A percentile compares a stretch with the other conserved stretches of the same genome.
phyloP scores from a whole-genome alignment of 2,329 filamentous ascomycete species.

The Sarocladium strictum region DNA sequence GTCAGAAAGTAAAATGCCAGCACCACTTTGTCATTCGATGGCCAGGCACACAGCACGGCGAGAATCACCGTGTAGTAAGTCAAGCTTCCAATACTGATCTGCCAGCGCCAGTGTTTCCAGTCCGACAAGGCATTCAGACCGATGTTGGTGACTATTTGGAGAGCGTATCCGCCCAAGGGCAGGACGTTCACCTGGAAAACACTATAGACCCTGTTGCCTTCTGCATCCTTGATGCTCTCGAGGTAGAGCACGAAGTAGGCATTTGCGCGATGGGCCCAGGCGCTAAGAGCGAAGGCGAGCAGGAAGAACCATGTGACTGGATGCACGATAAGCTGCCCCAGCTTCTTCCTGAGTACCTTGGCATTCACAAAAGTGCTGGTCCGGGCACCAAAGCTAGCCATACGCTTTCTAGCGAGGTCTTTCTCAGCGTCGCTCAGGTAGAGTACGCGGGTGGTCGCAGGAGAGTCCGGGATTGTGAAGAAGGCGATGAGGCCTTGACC shows the following conservation, averaged over 20 bases:
- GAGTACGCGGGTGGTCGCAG: conserved; percentile 22
- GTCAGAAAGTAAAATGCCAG: conserved; percentile 31
- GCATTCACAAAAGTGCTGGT: conserved; percentile 22
- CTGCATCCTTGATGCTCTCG: conserved; percentile 20
- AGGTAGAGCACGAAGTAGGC: conserved; percentile 28
- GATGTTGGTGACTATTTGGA: conserved; percentile 29
- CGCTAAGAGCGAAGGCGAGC: conserved; percentile 21
- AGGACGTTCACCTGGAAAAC: conserved; percentile 27
- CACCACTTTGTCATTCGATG: conserved; percentile 24
- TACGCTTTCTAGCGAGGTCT: conserved; percentile 19
- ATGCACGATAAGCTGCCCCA: conserved; percentile 21
- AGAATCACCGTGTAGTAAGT: conserved; percentile 24
- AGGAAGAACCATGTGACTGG: conserved; percentile 26
- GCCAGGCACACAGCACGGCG: conserved; percentile 27
- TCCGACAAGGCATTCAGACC: conserved; percentile 29
- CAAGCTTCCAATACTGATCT: conserved; percentile 25
- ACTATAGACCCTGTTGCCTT: conserved; percentile 21
- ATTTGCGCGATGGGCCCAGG: conserved; percentile 25
- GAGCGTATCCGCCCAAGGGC: conserved; percentile 23
- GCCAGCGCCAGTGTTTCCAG: conserved; percentile 33
- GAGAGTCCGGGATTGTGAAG: conserved; percentile 30
- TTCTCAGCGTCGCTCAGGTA: conserved; percentile 24
- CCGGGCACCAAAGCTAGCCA: conserved; percentile 22
- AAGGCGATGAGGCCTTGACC: conserved; percentile 32
- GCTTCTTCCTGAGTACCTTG: conserved; percentile 18